phyloP scores from a whole-genome alignment of 495 filamentous ascomycete genomes.

The Penicillium flavigenum region DNA sequence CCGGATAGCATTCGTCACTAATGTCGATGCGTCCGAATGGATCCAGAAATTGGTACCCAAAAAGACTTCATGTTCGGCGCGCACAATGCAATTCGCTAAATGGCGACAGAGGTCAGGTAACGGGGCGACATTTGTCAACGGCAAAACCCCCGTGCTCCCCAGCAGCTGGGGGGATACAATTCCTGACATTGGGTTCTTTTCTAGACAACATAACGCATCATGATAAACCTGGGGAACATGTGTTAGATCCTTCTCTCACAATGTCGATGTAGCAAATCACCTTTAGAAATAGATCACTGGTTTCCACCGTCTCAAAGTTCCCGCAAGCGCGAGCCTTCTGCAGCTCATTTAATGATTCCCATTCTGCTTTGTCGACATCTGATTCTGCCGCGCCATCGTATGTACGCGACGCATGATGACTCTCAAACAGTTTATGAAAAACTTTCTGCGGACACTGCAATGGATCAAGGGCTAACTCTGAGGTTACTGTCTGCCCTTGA shows the following conservation, averaged over 20 bases:
- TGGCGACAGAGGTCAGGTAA: slow-evolving; percentile 70
- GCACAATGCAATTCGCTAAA: slow-evolving; percentile 71
- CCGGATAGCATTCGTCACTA: slow-evolving; percentile 64
- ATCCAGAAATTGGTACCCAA: slow-evolving; percentile 77
- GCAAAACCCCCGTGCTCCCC: slow-evolving; percentile 64
- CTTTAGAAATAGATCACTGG: slow-evolving; percentile 65
- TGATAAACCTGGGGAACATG: slow-evolving; percentile 54
- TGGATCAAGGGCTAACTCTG: slow-evolving; percentile 55
- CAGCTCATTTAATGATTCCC: slow-evolving; percentile 41
- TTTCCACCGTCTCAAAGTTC: slow-evolving; percentile 62
- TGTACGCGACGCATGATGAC: slow-evolving; percentile 16
- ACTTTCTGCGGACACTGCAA: slow-evolving; percentile 50
- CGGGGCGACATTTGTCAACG: slow-evolving; percentile 66
- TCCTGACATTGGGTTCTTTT: slow-evolving; percentile 52
- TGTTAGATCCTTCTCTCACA: background rate
- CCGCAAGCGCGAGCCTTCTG: slow-evolving; percentile 58
- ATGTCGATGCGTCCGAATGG: slow-evolving; percentile 60
- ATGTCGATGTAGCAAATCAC: slow-evolving; percentile 25
- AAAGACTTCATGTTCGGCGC: slow-evolving; percentile 69
- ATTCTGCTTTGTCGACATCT: slow-evolving; percentile 21
- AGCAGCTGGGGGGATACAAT: slow-evolving; percentile 70
- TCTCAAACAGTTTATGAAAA: slow-evolving; percentile 55
- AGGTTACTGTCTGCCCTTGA: slow-evolving; percentile 52
- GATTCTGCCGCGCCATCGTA: slow-evolving; percentile 7
- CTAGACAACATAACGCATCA: slow-evolving; percentile 61